phyloP scores from a whole-genome alignment of 129 eudicot genomes.

The Mikania micrantha region DNA sequence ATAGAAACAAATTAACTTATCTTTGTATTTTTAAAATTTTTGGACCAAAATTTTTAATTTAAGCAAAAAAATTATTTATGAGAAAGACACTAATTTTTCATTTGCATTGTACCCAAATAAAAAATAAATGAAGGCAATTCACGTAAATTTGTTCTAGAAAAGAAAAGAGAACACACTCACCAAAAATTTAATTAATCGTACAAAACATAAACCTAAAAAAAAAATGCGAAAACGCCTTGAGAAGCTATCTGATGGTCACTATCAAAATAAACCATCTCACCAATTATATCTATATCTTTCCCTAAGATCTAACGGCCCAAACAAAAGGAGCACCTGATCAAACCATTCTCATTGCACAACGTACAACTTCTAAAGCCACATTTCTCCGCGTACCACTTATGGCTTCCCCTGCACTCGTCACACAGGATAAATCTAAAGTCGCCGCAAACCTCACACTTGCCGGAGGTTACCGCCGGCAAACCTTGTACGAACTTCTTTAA shows the following conservation, averaged over 20 bases:
- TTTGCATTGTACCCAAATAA: no score
- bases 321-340: conserved; percentile 81
- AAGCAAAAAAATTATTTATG: no score
- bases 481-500: conserved; percentile 56
- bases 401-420: conserved; percentile 83
- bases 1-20: no score
- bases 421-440: conserved; percentile 75
- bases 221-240: neutral
- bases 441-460: conserved; percentile 70
- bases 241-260: no score
- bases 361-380: conserved; percentile 71
- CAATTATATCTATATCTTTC: neutral
- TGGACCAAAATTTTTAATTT: no score
- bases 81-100: no score
- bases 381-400: conserved; percentile 57
- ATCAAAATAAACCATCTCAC: conserved; percentile 16
- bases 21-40: no score
- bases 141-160: no score
- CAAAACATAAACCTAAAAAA: neutral
- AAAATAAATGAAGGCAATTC: no score
- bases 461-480: conserved; percentile 41
- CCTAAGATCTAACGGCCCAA: conserved; percentile 27
- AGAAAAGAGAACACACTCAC: no score
- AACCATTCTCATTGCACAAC: conserved; percentile 85
- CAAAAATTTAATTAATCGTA: neutral